phyloP scores from a whole-genome alignment of 2,329 filamentous ascomycete genomes.

The Chalaropsis thielavioides region DNA sequence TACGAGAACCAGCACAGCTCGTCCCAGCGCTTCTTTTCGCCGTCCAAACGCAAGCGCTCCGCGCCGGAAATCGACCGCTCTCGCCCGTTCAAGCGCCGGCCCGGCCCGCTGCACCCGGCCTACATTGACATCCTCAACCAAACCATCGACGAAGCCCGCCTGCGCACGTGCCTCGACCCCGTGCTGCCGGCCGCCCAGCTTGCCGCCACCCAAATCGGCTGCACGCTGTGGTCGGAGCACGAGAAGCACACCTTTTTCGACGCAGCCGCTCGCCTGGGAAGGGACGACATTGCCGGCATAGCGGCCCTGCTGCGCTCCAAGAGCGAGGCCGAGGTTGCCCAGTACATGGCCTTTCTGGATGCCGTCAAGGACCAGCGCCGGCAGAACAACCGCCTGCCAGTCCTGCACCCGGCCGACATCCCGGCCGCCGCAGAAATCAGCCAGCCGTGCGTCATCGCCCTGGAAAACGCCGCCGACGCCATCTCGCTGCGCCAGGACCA shows the following conservation, averaged over 20 bases:
- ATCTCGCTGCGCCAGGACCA: slow-evolving; percentile 50
- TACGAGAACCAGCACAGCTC: neutral
- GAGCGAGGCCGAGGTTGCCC: slow-evolving; percentile 55
- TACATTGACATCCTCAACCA: slow-evolving; percentile 42
- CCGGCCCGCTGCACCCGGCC: slow-evolving; percentile 29
- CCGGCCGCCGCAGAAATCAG: slow-evolving; percentile 62
- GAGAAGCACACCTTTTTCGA: slow-evolving; percentile 63
- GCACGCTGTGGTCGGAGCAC: slow-evolving; percentile 50
- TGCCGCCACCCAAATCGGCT: slow-evolving; percentile 50
- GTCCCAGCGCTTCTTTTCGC: neutral
- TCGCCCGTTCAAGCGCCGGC: slow-evolving; percentile 32
- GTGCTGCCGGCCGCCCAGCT: slow-evolving; percentile 30
- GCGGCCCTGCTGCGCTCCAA: slow-evolving; percentile 53
- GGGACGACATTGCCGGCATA: slow-evolving; percentile 47
- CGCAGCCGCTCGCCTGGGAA: slow-evolving; percentile 48
- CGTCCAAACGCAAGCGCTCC: neutral
- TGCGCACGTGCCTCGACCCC: neutral
- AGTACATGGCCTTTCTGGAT: slow-evolving; percentile 52
- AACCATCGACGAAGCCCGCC: slow-evolving; percentile 38
- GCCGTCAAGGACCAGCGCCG: slow-evolving; percentile 32
- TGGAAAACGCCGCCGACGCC: slow-evolving; percentile 55
- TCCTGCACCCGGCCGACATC: slow-evolving; percentile 35
- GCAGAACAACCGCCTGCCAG: slow-evolving; percentile 20
- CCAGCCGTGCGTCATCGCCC: slow-evolving; percentile 44
- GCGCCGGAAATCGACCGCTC: neutral